phyloP scores from a whole-genome alignment of 331 rosid species.

The Cydonia oblonga region DNA sequence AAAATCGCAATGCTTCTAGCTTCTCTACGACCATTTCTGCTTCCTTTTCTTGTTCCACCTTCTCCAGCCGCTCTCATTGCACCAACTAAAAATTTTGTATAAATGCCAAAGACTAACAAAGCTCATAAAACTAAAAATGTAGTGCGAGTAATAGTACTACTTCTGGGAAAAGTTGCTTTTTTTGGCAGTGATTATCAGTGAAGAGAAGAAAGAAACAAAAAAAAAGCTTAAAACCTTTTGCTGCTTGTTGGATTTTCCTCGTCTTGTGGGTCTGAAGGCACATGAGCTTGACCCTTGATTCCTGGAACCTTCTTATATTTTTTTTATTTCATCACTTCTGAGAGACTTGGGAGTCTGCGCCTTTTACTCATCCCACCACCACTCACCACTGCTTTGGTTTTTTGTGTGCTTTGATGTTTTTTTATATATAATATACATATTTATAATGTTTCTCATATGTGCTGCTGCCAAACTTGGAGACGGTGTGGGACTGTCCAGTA shows the following conservation, averaged over 20 bases:
- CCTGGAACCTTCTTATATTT: constrained; percentile 77
- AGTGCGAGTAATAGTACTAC: not conserved
- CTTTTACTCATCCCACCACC: constrained; percentile 7
- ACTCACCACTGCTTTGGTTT: not conserved
- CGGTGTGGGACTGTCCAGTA: constrained; percentile 22
- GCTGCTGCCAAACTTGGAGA: constrained; percentile 25
- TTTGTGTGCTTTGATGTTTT: not conserved
- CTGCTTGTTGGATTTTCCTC: constrained; percentile 33
- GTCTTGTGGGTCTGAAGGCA: constrained; percentile 57
- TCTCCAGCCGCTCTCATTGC: constrained; percentile 52
- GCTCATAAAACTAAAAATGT: not conserved
- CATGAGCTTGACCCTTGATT: constrained; percentile 79
- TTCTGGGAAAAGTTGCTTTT: not conserved
- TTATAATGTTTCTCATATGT: not conserved
- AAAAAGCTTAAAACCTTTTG: not conserved
- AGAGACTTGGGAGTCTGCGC: constrained; percentile 35
- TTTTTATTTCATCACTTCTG: constrained; percentile 29
- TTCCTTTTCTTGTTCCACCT: constrained; percentile 18
- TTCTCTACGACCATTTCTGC: not conserved
- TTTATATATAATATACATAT: not conserved
- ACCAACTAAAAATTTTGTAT: not conserved
- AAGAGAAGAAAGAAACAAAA: not conserved
- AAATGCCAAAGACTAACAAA: not conserved
- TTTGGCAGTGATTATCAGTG: not conserved
- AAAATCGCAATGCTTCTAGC: constrained; percentile 21